Evolutionary conservation across 208 protist species (phyloP), one percentile per base, ranked within the genome.

Genomic region (Acanthamoeba royreba): DNA sequence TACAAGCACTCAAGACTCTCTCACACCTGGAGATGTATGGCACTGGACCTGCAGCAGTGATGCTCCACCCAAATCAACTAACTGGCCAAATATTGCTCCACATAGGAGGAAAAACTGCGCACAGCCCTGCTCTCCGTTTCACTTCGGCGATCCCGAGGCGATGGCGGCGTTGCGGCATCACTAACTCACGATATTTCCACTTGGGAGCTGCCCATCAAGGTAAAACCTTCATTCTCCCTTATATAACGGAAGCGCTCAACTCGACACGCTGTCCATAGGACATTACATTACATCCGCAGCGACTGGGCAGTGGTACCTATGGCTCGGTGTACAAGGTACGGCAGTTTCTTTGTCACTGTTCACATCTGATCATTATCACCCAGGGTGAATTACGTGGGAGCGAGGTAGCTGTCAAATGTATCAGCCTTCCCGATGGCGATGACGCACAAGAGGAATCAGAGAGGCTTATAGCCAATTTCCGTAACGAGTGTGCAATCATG

Each of bases 251-350:
- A n/a, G n/a, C 49, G 49, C 49, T 55, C 49, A 55, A 9, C 49
- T 55, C 19, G 49, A 19, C 49, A 25, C 49, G 9, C 13, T 55
- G 9, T 9, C 49, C 13, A 33, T 33, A 85, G 74, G 74, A 85
- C 25, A 85, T 85, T 40, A 85, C 38, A 33, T 33, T 85, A 4
- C 38, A 52, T 19, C 42, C 38, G 5, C 38, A 85, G 74, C 58
- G 58, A 35, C 74, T 85, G 3, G 74, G 74, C 74, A 53, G 42
- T 19, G 74, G 74, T 40, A 31, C 74, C 3, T 85, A 85, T 19
- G 74, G 74, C 35, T 45, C 74, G 45, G 74, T 85, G 19, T 85
- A 49, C 74, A 85, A 85, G 74, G 74, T 85, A 85, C 28, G 74
- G n/a, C 4, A 17, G 49, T 25, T 8, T 22, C 66, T 77, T 31